Evolutionary conservation across 78 protist genomes (phyloP).

Genomic region (Tieghemostelium lacteum): DNA sequence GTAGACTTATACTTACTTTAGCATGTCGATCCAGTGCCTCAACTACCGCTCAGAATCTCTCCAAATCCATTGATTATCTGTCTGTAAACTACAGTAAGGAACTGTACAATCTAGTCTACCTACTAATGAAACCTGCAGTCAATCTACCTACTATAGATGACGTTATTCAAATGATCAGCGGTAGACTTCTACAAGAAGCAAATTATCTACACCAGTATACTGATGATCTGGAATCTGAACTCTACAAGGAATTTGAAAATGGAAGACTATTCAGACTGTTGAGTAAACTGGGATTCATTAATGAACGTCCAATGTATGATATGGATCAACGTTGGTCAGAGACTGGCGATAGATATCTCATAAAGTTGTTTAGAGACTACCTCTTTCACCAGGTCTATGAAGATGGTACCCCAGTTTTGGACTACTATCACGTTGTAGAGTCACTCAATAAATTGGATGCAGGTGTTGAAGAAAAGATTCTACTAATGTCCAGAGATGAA

Average conservation of each 20-base stretch:
- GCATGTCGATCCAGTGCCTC: conserved; percentile 49
- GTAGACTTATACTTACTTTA: conserved; percentile 56
- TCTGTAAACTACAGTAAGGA: conserved; percentile 39
- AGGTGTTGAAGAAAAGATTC: conserved; percentile 80
- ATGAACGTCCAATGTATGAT: conserved; percentile 84
- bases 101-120: conserved; percentile 24
- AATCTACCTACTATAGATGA: conserved; percentile 54
- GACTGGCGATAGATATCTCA: conserved; percentile 88
- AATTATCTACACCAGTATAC: conserved; percentile 57
- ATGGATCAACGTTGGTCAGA: conserved; percentile 87
- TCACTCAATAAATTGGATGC: conserved; percentile 91
- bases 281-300: conserved; percentile 84
- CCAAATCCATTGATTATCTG: conserved; percentile 49
- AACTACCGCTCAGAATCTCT: conserved; percentile 1
- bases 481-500: conserved; percentile 86
- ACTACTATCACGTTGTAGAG: conserved; percentile 88
- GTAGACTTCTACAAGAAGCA: conserved; percentile 31
- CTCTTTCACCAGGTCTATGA: conserved; percentile 92
- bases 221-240: conserved; percentile 81
- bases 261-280: conserved; percentile 89
- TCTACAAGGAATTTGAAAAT: conserved; percentile 84
- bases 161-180: conserved; percentile 35
- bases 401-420: conserved; percentile 82
- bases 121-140: conserved; percentile 39
- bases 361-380: conserved; percentile 89